These are phyloP conservation scores for Epichloe aotearoae DNA, from an alignment of 2,329 filamentous ascomycete species.

Conservation along the genomic window DNA sequence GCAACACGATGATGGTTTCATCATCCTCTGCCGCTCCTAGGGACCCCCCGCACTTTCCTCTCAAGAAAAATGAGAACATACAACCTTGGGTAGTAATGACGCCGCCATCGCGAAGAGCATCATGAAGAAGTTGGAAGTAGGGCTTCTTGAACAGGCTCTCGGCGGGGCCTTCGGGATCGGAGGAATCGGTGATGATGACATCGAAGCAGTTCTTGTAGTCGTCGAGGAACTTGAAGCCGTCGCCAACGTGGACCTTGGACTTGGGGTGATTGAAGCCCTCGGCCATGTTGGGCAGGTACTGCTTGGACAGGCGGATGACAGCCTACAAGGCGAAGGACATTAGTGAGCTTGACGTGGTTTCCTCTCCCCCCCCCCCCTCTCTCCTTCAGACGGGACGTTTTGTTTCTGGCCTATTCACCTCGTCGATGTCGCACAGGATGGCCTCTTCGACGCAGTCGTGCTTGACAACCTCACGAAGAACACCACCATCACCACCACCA, in stretches of 20 bases:
- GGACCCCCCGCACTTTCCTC: constrained; percentile 23
- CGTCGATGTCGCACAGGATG: constrained; percentile 94
- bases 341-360: not conserved
- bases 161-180: constrained; percentile 90
- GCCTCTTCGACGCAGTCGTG: constrained; percentile 95
- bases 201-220: constrained; percentile 97
- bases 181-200: constrained; percentile 98
- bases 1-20: not conserved
- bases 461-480: constrained; percentile 97
- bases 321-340: constrained; percentile 36
- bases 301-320: constrained; percentile 95
- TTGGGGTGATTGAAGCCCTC: constrained; percentile 90
- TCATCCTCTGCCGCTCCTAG: constrained; percentile 18
- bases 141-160: constrained; percentile 97
- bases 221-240: constrained; percentile 97
- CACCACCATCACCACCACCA: constrained; percentile 92
- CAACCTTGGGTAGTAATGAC: constrained; percentile 99
- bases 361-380: no score
- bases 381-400: not conserved
- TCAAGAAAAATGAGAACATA: constrained; percentile 62
- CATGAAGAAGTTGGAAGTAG: constrained; percentile 89
- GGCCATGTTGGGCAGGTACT: constrained; percentile 91
- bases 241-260: constrained; percentile 81
- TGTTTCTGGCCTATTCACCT: constrained; percentile 35
- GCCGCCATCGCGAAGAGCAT: constrained; percentile 84